Base-by-base conservation (phyloP, 163 green algal species). In the Coccomyxa subellipsoidea region DNA sequence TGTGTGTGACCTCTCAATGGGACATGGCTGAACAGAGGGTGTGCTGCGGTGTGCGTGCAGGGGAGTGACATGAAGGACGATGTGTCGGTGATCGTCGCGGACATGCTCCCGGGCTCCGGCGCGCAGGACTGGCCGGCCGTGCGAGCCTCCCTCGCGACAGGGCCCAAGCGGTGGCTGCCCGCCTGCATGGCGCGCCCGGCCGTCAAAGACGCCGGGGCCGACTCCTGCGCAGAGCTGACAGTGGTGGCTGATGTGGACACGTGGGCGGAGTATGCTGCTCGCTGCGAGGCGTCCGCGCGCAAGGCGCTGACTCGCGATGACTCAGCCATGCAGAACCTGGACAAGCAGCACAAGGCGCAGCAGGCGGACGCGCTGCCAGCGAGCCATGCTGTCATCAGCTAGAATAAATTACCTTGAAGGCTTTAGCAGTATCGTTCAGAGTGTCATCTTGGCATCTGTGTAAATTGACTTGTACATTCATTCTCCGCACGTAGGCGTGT, bases 261-360 rank as follows among this genome's bases (percentile, higher is more conserved):
- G 21, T 73, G 27, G 27, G 66, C 27, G 1, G 66, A 73, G 66
- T 73, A 34, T 34, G 66, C 66, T 1, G 29, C 66, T 36, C 66
- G 66, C 66, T 36, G n/a, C 27, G 66, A 36, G 18, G n/a, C 66
- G 10, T 32, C n/a, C 66, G 66, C 29, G 21, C 66, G 66, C 66
- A 73, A 36, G 66, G 66, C 66, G 66, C 66, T 73, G 29, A 73
- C n/a, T 32, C 66, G 66, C 66, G 66, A 34, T 34, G 66, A 73
- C 66, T 73, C 66, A 7, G 66, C 66, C 66, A 73, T 73, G 66
- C 66, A 73, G 66, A 23, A 34, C n/a, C 66, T 73, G 27, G 66
- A 73, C 66, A 73, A 73, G 66, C 66, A 73, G 66, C 47, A 59
- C 47, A 59, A 59, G 47, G 47, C 77, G 78, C 59, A 70, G 40